These are phyloP conservation scores for Penicillium cosmopolitanum DNA, from an alignment of 495 filamentous ascomycete species.

Conservation along the genomic window DNA sequence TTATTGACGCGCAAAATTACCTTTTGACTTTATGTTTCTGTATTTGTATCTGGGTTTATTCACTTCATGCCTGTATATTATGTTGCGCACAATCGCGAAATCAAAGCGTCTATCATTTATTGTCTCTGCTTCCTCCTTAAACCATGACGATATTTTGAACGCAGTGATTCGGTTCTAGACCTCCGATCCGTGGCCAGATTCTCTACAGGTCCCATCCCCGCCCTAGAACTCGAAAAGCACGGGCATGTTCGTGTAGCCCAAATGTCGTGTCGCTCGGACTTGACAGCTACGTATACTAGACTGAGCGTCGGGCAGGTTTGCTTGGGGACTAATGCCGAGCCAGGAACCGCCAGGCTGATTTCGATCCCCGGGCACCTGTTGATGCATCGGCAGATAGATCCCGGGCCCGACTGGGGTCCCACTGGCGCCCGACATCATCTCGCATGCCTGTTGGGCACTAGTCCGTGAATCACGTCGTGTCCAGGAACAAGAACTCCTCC, in stretches of 20 bases:
- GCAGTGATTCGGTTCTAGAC: not conserved
- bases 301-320: slow-evolving; percentile 34
- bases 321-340: slow-evolving; percentile 28
- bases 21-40: slow-evolving; percentile 17
- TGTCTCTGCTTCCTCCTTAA: not conserved
- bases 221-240: not conserved
- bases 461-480: slow-evolving; percentile 8
- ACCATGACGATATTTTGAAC: not conserved
- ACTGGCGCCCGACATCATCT: slow-evolving; percentile 27
- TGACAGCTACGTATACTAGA: slow-evolving; percentile 14
- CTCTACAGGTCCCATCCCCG: not conserved
- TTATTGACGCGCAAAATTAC: slow-evolving; percentile 26
- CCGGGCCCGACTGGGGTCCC: slow-evolving; percentile 18
- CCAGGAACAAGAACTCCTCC: slow-evolving; percentile 16
- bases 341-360: slow-evolving; percentile 30
- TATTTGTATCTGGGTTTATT: slow-evolving; percentile 18
- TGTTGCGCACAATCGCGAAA: slow-evolving; percentile 10
- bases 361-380: slow-evolving; percentile 20
- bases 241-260: slow-evolving; percentile 6
- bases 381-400: slow-evolving; percentile 22
- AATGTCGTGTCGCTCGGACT: slow-evolving; percentile 18
- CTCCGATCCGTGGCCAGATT: not conserved
- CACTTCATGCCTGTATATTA: slow-evolving; percentile 13
- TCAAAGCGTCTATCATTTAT: not conserved
- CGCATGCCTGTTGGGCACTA: slow-evolving; percentile 30